Conservation (phyloP, 768 basidiomycete genomes). For the Suillus subluteus region DNA sequence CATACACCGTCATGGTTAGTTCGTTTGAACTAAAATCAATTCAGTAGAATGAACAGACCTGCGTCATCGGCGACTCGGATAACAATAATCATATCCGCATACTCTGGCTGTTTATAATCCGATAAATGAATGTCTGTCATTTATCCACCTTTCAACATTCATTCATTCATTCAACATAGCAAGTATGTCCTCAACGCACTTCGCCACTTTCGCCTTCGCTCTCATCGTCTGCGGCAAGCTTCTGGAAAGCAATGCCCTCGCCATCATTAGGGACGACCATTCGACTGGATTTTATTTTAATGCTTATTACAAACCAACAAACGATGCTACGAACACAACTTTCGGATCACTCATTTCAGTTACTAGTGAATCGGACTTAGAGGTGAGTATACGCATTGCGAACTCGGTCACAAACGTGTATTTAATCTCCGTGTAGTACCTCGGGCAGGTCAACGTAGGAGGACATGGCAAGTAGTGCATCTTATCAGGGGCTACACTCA, state of each 20-base stretch:
- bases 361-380: constrained; percentile 28
- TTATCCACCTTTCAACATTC: neutral
- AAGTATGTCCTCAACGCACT: neutral
- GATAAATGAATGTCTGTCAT: neutral
- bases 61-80: neutral
- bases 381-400: constrained; percentile 23
- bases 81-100: neutral
- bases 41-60: neutral
- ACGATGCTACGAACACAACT: constrained; percentile 25
- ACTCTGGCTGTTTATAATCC: neutral
- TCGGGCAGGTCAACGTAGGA: constrained; percentile 33
- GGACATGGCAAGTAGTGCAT: constrained; percentile 27
- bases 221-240: constrained; percentile 24
- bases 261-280: constrained; percentile 15
- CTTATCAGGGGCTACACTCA: neutral
- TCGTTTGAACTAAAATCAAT: neutral
- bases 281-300: constrained; percentile 13
- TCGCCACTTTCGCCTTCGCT: constrained; percentile 13
- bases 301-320: constrained; percentile 21
- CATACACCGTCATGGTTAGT: neutral
- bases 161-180: neutral
- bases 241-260: constrained; percentile 36
- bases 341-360: constrained; percentile 17
- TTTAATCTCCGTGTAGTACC: constrained; percentile 23
- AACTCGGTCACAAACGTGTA: neutral